phyloP scores from a whole-genome alignment of 2,329 filamentous ascomycete genomes.

The Didymella arachidicola region DNA sequence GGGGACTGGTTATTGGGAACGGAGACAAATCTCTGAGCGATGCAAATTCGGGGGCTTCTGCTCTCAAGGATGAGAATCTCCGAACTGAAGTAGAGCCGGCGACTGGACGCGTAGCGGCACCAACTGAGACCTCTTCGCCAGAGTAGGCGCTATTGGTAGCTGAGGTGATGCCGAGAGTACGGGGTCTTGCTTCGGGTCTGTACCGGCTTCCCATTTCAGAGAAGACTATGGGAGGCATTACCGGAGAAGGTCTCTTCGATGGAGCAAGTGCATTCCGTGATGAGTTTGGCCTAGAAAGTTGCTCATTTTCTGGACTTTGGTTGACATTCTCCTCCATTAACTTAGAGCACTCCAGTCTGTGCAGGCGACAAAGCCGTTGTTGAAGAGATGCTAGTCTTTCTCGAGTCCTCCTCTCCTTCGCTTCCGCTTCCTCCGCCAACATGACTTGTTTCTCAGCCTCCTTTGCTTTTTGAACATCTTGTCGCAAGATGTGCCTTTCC shows the following conservation, averaged over 20 bases:
- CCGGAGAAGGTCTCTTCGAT: neutral
- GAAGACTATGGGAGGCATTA: neutral
- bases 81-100: neutral
- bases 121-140: neutral
- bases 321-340: neutral
- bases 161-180: neutral
- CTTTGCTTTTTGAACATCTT: neutral
- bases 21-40: neutral
- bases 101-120: neutral
- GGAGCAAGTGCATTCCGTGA: neutral
- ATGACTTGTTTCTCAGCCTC: neutral
- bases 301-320: neutral
- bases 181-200: neutral
- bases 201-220: neutral
- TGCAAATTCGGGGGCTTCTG: neutral
- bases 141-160: neutral
- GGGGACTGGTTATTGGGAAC: neutral
- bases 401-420: neutral
- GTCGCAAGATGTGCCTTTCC: neutral
- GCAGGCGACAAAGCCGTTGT: neutral
- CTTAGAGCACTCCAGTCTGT: neutral
- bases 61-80: neutral
- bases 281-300: neutral
- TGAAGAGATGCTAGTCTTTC: neutral
- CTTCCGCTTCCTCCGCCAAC: neutral